These are phyloP conservation scores for Aphanomyces astaci DNA, from an alignment of 352 stramenopile species.

Conservation along the genomic window DNA sequence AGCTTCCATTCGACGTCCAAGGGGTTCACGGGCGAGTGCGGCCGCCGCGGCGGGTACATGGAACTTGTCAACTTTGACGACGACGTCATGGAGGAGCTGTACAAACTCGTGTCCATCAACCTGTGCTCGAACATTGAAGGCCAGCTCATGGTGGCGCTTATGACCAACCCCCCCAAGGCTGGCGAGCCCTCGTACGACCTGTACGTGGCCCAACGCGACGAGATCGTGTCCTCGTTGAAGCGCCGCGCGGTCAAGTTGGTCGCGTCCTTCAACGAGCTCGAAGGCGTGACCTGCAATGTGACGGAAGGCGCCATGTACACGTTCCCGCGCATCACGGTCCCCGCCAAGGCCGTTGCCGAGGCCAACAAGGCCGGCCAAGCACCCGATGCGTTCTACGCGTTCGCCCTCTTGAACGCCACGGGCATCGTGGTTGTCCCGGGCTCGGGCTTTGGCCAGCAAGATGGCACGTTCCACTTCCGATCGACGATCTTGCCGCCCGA, in stretches of 20 bases:
- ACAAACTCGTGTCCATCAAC: conserved; percentile 97
- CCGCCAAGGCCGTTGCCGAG: conserved; percentile 74
- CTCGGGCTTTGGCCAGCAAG: conserved; percentile 95
- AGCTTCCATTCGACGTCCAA: conserved; percentile 99
- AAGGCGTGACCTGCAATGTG: conserved; percentile 95
- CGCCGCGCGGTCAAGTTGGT: conserved; percentile 89
- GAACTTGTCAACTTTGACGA: conserved; percentile 93
- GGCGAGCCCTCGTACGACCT: conserved; percentile 85
- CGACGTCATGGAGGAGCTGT: conserved; percentile 93
- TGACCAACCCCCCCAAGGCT: conserved; percentile 92
- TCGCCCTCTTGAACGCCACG: conserved; percentile 93
- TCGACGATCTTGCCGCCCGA: conserved; percentile 98
- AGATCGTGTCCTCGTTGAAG: conserved; percentile 92
- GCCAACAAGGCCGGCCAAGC: conserved; percentile 65
- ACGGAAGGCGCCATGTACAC: conserved; percentile 98
- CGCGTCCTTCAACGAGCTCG: conserved; percentile 91
- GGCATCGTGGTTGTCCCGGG: conserved; percentile 98
- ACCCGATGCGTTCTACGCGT: conserved; percentile 96
- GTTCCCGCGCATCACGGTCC: conserved; percentile 93
- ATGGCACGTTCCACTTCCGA: conserved; percentile 96
- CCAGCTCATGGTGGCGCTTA: conserved; percentile 97
- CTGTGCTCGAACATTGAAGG: conserved; percentile 96
- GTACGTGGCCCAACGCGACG: conserved; percentile 87
- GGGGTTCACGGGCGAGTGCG: conserved; percentile 98
- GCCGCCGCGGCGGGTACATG: conserved; percentile 94